phyloP scores from a whole-genome alignment of 108 stramenopile genomes.

The Parietichytrium sp. region DNA sequence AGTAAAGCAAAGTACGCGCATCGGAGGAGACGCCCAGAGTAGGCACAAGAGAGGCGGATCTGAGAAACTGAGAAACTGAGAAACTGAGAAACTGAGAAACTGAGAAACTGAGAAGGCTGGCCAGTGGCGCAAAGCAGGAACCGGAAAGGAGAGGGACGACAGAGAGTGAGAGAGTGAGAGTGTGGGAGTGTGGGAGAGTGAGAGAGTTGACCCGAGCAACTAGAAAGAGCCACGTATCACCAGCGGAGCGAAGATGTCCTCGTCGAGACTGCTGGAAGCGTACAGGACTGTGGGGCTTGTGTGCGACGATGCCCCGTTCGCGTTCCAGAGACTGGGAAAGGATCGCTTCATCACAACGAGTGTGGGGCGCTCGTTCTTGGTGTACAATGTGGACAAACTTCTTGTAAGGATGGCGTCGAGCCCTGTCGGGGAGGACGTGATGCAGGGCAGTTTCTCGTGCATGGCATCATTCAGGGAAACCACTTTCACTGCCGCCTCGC shows the following conservation, averaged over 20 bases:
- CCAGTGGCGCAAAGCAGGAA: no score
- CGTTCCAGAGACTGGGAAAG: constrained; percentile 52
- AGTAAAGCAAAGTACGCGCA: no score
- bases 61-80: no score
- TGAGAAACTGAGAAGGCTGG: no score
- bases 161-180: no score
- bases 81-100: no score
- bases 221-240: no score
- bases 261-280: constrained; percentile 52
- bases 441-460: neutral
- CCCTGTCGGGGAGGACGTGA: neutral
- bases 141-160: no score
- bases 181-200: no score
- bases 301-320: constrained; percentile 55
- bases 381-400: constrained; percentile 42
- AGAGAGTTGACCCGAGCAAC: no score
- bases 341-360: constrained; percentile 54
- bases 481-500: constrained; percentile 7
- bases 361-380: constrained; percentile 54
- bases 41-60: no score
- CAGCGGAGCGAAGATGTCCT: constrained; percentile 32
- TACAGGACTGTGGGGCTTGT: constrained; percentile 55
- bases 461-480: neutral
- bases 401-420: neutral
- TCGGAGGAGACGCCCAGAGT: no score